Evolutionary conservation across 2,329 filamentous ascomycete species (phyloP).

Genomic region (Fusarium heterosporum): DNA sequence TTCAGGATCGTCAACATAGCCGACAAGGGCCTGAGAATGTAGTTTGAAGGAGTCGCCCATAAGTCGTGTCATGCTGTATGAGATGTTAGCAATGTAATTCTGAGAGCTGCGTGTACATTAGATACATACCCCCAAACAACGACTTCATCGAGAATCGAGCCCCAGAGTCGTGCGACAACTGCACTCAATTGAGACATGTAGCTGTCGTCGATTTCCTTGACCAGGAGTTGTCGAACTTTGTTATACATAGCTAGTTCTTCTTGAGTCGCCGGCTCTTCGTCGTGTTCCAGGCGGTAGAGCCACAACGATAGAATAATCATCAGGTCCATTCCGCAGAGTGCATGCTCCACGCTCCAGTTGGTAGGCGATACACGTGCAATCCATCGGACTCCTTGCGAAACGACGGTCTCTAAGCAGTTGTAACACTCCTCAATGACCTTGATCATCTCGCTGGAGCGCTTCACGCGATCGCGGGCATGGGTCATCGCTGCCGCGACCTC

Average conservation of each 20-base stretch:
- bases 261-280: conserved; percentile 88
- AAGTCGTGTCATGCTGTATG: conserved; percentile 82
- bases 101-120: background rate
- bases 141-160: conserved; percentile 97
- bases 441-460: conserved; percentile 96
- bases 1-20: conserved; percentile 89
- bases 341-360: conserved; percentile 99
- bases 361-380: conserved; percentile 97
- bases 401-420: conserved; percentile 96
- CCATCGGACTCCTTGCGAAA: conserved; percentile 94
- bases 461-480: conserved; percentile 90
- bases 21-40: conserved; percentile 92
- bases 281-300: conserved; percentile 99
- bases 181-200: conserved; percentile 89
- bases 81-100: conserved; percentile 36
- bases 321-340: conserved; percentile 93
- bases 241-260: conserved; percentile 92
- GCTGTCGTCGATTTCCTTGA: conserved; percentile 87
- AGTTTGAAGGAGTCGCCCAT: conserved; percentile 99
- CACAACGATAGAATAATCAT: conserved; percentile 98
- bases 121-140: conserved; percentile 96
- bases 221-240: conserved; percentile 89
- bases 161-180: conserved; percentile 95
- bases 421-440: conserved; percentile 98
- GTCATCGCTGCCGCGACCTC: conserved; percentile 98